Evolutionary conservation across 768 basidiomycete species (phyloP).

Genomic region (Boletus vermiculosoides): DNA sequence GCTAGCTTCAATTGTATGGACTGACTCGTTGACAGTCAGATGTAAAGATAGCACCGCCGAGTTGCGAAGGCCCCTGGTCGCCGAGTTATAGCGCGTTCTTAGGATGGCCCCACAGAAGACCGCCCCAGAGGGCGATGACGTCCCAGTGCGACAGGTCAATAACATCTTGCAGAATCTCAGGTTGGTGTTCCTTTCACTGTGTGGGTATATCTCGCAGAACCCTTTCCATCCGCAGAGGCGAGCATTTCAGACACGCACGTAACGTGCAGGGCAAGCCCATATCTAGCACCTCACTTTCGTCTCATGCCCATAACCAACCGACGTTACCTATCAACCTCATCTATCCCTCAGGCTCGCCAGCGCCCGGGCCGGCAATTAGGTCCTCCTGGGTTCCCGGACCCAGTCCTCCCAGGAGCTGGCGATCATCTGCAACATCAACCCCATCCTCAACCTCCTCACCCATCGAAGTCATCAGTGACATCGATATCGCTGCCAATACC

Average conservation of each 20-base stretch:
- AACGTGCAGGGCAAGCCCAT: slow-evolving; percentile 42
- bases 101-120: slow-evolving; percentile 15
- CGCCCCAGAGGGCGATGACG: neutral
- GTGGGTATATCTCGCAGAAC: neutral
- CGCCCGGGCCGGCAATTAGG: neutral
- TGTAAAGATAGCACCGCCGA: neutral
- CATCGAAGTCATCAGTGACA: slow-evolving; percentile 12
- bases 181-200: slow-evolving; percentile 12
- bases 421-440: slow-evolving; percentile 25
- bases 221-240: slow-evolving; percentile 46
- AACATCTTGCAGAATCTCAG: slow-evolving; percentile 29
- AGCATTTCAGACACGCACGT: slow-evolving; percentile 65
- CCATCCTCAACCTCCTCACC: neutral
- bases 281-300: slow-evolving; percentile 18
- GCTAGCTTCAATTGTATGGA: neutral
- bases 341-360: slow-evolving; percentile 20
- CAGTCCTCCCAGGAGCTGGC: slow-evolving; percentile 60
- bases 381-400: slow-evolving; percentile 44
- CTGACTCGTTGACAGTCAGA: neutral
- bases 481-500: slow-evolving; percentile 24
- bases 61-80: neutral
- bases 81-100: neutral
- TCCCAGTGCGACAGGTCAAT: slow-evolving; percentile 28
- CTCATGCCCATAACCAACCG: slow-evolving; percentile 38
- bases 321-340: slow-evolving; percentile 46